Base-by-base conservation (phyloP, 202 grass and related monocot genomes). In the Dendrocalamus latiflorus region DNA sequence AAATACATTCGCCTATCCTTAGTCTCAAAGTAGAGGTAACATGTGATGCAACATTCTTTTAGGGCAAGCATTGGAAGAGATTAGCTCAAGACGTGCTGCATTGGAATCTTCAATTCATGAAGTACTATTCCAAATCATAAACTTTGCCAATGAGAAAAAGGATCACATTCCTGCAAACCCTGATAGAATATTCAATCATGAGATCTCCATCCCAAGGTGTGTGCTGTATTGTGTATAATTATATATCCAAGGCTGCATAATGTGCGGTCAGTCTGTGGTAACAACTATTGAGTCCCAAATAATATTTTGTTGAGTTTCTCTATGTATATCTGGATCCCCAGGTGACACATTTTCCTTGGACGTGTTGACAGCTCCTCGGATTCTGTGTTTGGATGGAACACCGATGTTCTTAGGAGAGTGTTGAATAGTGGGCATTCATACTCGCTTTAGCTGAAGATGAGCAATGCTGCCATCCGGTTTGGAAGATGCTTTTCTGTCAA, bases 331-430 rank as follows among this genome's bases (percentile, higher is more conserved):
- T 68, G 65, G 64, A 68, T 68, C n/a, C 65, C 38, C 81, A 71
- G 96, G 18, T 95, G 93, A 98, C 93, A 89, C 85, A 79, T 94
- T 92, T 94, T 93, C 92, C 80, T 88, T 91, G 83, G 86, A 94
- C 89, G 83, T 97, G 86, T 97, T 93, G 70, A 91, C 93, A 98
- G 96, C 87, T 91, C 85, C 74, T 91, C 91, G 20, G 96, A 95
- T 86, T 93, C 92, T 43, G 81, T 91, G 48, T 98, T 95, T 21
- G 93, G 96, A 68, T 98, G 96, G 96, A 92, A 93, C 55, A 69
- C 83, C 2, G 93, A 93, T 55, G 87, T 85, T 62, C 75, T 98
- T 65, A 92, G 90, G 83, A 93, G 92, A 71, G 92, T 91, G 53
- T 68, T 98, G 65, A 92, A 91, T 49, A 93, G 90, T n/a, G 92